Evolutionary conservation across 305 asterid genomes (phyloP).

Genomic region (Rubia peregrina): DNA sequence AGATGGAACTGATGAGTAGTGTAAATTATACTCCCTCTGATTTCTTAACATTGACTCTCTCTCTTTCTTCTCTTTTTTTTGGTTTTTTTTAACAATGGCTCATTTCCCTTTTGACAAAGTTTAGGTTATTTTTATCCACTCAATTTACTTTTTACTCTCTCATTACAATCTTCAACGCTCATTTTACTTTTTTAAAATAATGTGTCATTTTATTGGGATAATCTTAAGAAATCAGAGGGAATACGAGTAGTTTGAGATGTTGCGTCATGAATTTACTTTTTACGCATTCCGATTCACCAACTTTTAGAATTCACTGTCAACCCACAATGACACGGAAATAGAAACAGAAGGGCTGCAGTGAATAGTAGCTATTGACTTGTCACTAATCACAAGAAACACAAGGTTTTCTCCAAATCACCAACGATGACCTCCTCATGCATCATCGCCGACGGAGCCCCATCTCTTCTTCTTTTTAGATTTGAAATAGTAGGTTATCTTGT

Average conservation of each 20-base stretch:
- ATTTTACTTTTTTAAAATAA: no score
- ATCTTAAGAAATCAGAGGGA: no score
- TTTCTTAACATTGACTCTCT: no score
- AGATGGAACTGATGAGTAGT: background rate
- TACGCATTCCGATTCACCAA: constrained; percentile 10
- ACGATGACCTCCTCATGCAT: background rate
- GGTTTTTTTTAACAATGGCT: no score
- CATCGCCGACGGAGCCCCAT: background rate
- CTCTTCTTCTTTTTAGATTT: background rate
- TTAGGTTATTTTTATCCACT: no score
- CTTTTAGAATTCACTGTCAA: background rate
- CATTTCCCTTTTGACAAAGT: no score
- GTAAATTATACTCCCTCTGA: no score
- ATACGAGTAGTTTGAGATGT: background rate
- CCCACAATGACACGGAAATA: background rate
- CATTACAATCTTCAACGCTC: no score
- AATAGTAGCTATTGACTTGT: background rate
- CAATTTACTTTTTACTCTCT: no score
- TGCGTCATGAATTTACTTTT: constrained; percentile 8
- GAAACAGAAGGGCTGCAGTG: background rate
- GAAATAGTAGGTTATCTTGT: no score
- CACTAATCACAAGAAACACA: background rate
- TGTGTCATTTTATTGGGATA: no score
- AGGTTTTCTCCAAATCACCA: constrained; percentile 2
- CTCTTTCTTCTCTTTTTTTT: no score